Evolutionary conservation across 768 basidiomycete genomes (phyloP).

Genomic region (Daedaleopsis nitida): DNA sequence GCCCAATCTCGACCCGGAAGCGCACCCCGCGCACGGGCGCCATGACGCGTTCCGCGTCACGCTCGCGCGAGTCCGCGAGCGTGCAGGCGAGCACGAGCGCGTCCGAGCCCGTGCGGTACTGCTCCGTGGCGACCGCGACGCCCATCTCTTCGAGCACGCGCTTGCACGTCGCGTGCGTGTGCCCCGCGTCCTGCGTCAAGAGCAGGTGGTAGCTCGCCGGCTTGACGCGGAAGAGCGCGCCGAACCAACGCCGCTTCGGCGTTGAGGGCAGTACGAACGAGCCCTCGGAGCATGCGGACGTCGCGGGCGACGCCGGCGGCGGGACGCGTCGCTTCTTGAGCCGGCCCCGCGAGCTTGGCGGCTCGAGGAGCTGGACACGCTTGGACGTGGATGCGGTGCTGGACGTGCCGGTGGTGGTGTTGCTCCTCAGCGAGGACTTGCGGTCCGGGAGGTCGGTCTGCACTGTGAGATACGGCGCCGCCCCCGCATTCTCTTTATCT

Average conservation of each 20-base stretch:
- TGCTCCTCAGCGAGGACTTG: conserved; percentile 49
- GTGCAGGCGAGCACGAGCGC: conserved; percentile 68
- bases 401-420: conserved; percentile 25
- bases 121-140: conserved; percentile 34
- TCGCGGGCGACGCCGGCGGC: conserved; percentile 46
- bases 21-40: conserved; percentile 66
- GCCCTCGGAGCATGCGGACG: conserved; percentile 38
- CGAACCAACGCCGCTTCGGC: conserved; percentile 65
- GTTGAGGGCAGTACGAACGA: conserved; percentile 53
- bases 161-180: conserved; percentile 74
- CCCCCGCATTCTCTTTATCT: conserved; percentile 63
- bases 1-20: conserved; percentile 80
- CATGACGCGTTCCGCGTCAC: conserved; percentile 42
- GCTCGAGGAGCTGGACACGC: conserved; percentile 59
- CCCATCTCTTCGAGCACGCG: conserved; percentile 72
- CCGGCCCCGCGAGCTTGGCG: conserved; percentile 29
- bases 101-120: conserved; percentile 47
- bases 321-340: conserved; percentile 28
- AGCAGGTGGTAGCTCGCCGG: conserved; percentile 59
- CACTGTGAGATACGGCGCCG: conserved; percentile 15
- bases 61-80: conserved; percentile 64
- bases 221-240: conserved; percentile 86
- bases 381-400: conserved; percentile 32
- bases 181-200: conserved; percentile 59
- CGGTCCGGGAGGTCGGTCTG: conserved; percentile 16